Evolutionary conservation across 331 rosid genomes (phyloP).

Genomic region (Quercus tomentella): DNA sequence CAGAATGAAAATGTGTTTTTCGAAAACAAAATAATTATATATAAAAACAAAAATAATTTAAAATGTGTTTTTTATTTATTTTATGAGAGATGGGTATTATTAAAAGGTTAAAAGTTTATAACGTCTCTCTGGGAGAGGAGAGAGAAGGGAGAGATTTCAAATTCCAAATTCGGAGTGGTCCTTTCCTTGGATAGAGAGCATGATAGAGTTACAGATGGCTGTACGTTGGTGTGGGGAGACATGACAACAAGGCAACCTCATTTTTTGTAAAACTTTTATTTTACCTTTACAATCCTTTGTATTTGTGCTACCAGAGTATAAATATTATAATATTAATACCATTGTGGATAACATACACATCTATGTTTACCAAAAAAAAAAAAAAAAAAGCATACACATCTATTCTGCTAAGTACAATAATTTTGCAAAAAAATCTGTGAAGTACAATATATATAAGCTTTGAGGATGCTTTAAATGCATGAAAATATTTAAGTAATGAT

Average conservation of each 20-base stretch:
- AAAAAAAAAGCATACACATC: too few relatives aligned
- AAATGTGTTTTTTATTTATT: neutral
- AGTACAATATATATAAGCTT: too few relatives aligned
- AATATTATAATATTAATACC: too few relatives aligned
- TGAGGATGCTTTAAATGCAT: too few relatives aligned
- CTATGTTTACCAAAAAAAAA: too few relatives aligned
- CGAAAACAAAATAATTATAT: neutral
- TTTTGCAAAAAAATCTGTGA: too few relatives aligned
- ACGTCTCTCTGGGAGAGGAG: slow-evolving; percentile 36
- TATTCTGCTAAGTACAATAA: too few relatives aligned
- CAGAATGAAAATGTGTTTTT: neutral
- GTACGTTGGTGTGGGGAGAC: neutral
- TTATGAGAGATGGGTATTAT: neutral
- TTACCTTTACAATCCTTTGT: neutral
- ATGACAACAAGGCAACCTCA: too few relatives aligned
- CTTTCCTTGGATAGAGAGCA: neutral
- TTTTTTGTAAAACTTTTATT: neutral
- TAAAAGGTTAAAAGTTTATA: slow-evolving; percentile 8
- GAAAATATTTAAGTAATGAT: too few relatives aligned
- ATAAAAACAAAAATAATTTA: neutral
- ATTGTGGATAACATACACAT: too few relatives aligned
- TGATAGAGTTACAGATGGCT: slow-evolving; percentile 2
- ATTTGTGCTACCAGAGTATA: too few relatives aligned
- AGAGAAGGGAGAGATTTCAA: slow-evolving; percentile 29
- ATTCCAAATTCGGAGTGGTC: slow-evolving; percentile 26